Conservation (phyloP, 768 basidiomycete genomes). For the Tylopilus sp. region DNA sequence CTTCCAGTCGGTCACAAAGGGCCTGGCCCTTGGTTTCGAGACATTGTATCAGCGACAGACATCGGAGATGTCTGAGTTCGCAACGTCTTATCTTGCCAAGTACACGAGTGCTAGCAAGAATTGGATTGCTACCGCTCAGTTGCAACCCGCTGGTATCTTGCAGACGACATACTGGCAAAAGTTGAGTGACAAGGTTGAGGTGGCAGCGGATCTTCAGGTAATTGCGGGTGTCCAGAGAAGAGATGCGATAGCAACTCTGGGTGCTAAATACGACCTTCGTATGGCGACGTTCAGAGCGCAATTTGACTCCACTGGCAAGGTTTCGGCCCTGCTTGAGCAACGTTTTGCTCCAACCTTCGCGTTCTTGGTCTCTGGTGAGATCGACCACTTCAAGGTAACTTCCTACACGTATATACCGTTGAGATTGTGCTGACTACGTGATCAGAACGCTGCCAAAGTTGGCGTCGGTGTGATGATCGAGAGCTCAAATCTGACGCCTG, state of each 20-base stretch:
- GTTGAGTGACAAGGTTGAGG: constrained; percentile 92
- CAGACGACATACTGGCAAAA: constrained; percentile 98
- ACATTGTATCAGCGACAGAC: constrained; percentile 77
- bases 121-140: constrained; percentile 92
- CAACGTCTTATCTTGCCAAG: constrained; percentile 78
- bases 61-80: constrained; percentile 65
- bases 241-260: constrained; percentile 90
- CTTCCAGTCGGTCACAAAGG: constrained; percentile 89
- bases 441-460: constrained; percentile 86
- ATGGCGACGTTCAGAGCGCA: constrained; percentile 94
- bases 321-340: constrained; percentile 92
- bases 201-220: constrained; percentile 90
- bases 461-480: constrained; percentile 99
- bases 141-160: constrained; percentile 78
- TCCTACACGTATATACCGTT: constrained; percentile 1
- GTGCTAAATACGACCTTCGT: constrained; percentile 95
- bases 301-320: constrained; percentile 91
- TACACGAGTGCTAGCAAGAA: constrained; percentile 65
- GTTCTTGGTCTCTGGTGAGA: constrained; percentile 93
- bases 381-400: constrained; percentile 95
- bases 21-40: constrained; percentile 85
- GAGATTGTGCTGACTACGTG: neutral
- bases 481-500: constrained; percentile 72
- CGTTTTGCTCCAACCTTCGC: constrained; percentile 93
- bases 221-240: constrained; percentile 75